Evolutionary conservation across 176 grass and related monocot genomes (phyloP), one percentile per base, ranked within the genome.

Genomic region (Musa beccarii): DNA sequence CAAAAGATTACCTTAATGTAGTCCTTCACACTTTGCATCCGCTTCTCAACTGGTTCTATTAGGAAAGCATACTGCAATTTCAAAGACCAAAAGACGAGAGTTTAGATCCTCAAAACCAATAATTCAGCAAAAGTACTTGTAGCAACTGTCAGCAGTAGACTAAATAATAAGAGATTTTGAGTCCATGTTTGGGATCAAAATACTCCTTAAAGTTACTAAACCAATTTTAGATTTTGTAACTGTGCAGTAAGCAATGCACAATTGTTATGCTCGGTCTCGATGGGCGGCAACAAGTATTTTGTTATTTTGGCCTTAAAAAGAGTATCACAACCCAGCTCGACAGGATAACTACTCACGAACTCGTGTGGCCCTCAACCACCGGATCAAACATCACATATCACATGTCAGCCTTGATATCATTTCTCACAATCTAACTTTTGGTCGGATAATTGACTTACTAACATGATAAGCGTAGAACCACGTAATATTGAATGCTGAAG

Each of bases 31-130:
- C 82, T 89, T 84, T 94, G 76, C 84, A 94, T 89, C 11, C 95
- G 87, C 71, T 54, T 86, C 67, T 89, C 83, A 81, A 99, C 84
- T 49, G 88, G 90, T 55, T 99, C 84, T 87, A 99, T 99, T 71
- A 99, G 81, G 76, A 81, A 21, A 50, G 90, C 84, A 78, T 88
- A 92, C 91, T 99, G 88, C 76, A 89, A 68, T 12, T 21, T 56
- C 20, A 6, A 66, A 26, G 20, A 49, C 11, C 62, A 50, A 17
- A 73, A 53, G 59, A 22, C 55, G 24, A 13, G 34, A 66, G 7
- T 24, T 69, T 53, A 78, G 49, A 79, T 73, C 21, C 19, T 29
- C 16, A 52, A 68, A 14, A 5, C 10, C 9, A 63, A 81, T n/a
- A 19, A 68, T 29, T 24, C 23, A 56, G 17, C 17, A 59, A 59